phyloP scores from a whole-genome alignment of 164 flowering plant genomes.

The Stephania japonica region DNA sequence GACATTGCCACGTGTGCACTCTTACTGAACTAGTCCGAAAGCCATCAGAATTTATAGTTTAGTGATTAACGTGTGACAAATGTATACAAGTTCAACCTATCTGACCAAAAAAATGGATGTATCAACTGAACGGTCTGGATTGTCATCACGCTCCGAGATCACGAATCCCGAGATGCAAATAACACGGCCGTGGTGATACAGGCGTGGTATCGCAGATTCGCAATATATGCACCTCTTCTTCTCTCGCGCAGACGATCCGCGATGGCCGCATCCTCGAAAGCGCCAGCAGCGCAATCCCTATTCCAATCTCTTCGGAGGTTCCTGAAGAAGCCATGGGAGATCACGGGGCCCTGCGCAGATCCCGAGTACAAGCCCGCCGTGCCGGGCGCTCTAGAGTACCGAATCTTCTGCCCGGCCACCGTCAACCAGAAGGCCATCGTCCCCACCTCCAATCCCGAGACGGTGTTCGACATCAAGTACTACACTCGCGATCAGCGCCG shows the following conservation, averaged over 20 bases:
- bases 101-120: too few relatives aligned
- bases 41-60: too few relatives aligned
- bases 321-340: conserved; percentile 86
- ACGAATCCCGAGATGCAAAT: too few relatives aligned
- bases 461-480: conserved; percentile 83
- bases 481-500: conserved; percentile 72
- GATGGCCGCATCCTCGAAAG: conserved; percentile 17
- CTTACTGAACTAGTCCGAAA: too few relatives aligned
- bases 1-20: too few relatives aligned
- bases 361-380: conserved; percentile 74
- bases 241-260: background rate
- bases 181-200: too few relatives aligned
- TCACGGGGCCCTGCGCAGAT: conserved; percentile 71
- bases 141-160: too few relatives aligned
- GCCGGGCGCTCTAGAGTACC: conserved; percentile 64
- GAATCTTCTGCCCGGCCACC: conserved; percentile 66
- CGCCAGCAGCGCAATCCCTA: conserved; percentile 32
- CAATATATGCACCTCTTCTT: background rate
- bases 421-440: conserved; percentile 27
- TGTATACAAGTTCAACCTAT: too few relatives aligned
- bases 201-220: too few relatives aligned
- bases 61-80: too few relatives aligned
- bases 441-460: conserved; percentile 69
- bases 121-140: too few relatives aligned
- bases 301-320: conserved; percentile 52